Evolutionary conservation across 2,329 filamentous ascomycete species (phyloP), one percentile per base, ranked within the genome.

Genomic region (Nemania abortiva): DNA sequence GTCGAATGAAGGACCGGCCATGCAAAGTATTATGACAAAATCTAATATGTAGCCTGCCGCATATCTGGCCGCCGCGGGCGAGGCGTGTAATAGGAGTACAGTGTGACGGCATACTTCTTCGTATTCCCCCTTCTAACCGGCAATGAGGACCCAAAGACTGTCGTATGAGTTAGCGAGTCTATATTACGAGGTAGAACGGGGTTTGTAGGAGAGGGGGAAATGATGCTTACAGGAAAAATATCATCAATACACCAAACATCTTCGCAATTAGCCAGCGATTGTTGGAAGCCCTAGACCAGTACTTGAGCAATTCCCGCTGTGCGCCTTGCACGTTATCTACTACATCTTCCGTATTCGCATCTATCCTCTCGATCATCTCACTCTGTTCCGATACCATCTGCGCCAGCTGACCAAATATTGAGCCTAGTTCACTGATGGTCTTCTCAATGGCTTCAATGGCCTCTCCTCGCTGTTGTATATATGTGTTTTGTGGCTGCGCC

Each of bases 301-400:
- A 99, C 81, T 98, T 98, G 83, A 99, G 89, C 77, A 99, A 80
- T 82, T 99, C 95, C 71, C 95, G 88, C 79, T 99, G 96, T 6
- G 96, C 96, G 20, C 96, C 96, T 77, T 97, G 90, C n/a, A 99
- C 95, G 76, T 99, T 99, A 77, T 98, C 95, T 63, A 99, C 95
- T 6, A 99, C 94, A 75, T 98, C 95, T 78, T 99, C 96, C 1
- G 95, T 98, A 81, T 98, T 98, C 73, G 95, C 95, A 77, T 98
- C 95, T 77, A 98, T 98, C 58, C 95, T 88, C 82, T 98, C 94
- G 73, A 99, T 97, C 92, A 97, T 97, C 82, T 79, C 96, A 70
- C 93, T 94, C 82, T 99, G 96, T 80, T 99, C 95, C 64, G 92
- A 94, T 34, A 99, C 96, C 96, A 99, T 98, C 74, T 93, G 91